Evolutionary conservation across 768 basidiomycete species (phyloP), one percentile per base, ranked within the genome.

Genomic region (Russula virescens): DNA sequence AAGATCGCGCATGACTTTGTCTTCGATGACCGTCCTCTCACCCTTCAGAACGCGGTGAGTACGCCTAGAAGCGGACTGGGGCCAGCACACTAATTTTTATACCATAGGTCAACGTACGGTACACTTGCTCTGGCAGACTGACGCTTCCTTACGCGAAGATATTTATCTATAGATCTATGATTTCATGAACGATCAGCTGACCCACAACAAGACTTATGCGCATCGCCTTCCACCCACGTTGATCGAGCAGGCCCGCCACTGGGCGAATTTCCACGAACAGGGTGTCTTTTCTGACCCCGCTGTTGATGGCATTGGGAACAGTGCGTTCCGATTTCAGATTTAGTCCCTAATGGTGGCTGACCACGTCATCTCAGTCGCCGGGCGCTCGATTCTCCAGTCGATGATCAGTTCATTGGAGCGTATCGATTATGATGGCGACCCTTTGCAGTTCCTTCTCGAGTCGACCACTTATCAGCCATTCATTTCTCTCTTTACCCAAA

Each of bases 381-480:
- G 89, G 43, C 87, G 88, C 66, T 89, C 91, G 43, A 76, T 91
- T 64, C 76, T 94, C 42, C 81, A 86, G 72, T 84, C 86, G 28
- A 78, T 95, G 73, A 76, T 93, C 55, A 75, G 69, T 57, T 84
- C 89, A 11, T 81, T 94, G 59, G 83, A 88, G 70, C 85, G 84
- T 69, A 87, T 95, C 72, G 83, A 88, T 49, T 89, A 86, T 79
- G 84, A 86, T 69, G 84, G 81, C 64, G 87, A 91, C 75, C 86
- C 89, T 49, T 83, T 94, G 55, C 86, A 89, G 69, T 81, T 94
- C 75, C 78, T 87, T 74, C 72, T 92, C 67, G 79, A 91, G 68
- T 83, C 89, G 75, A 86, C 87, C 18, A 89, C 89, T 65, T 94
- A 94, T 79, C 92, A 94, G 73, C 87, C 92, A 16, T 91, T 95